Conservation (phyloP, 768 basidiomycete genomes). For the Sarcodon aspratus region DNA sequence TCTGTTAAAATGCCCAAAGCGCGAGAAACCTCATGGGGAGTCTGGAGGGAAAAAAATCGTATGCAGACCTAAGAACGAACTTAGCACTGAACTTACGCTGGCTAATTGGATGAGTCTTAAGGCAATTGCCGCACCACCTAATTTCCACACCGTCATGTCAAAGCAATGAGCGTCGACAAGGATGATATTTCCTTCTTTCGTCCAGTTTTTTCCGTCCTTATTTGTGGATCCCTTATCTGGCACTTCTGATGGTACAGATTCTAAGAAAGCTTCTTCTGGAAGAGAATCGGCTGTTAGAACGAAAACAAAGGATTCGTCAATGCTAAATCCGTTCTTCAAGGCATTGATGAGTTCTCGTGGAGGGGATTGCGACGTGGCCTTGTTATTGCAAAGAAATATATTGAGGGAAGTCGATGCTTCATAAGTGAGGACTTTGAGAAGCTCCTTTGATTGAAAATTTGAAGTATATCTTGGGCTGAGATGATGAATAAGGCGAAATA, state of each 20-base stretch:
- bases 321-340: conserved; percentile 35
- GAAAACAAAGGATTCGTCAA: conserved; percentile 29
- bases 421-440: conserved; percentile 74
- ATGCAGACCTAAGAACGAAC: not conserved
- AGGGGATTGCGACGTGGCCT: conserved; percentile 11
- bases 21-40: conserved; percentile 64
- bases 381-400: conserved; percentile 49
- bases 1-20: conserved; percentile 66
- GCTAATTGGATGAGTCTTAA: conserved; percentile 71
- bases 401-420: conserved; percentile 77
- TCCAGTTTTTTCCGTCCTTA: conserved; percentile 4
- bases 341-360: conserved; percentile 32
- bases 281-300: conserved; percentile 23
- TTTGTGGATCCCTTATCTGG: not conserved
- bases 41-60: conserved; percentile 26
- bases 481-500: conserved; percentile 68
- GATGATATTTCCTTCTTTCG: conserved; percentile 40
- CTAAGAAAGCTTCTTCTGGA: conserved; percentile 2
- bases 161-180: conserved; percentile 50
- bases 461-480: conserved; percentile 71
- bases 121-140: conserved; percentile 71
- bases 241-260: not conserved
- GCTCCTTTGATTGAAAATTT: conserved; percentile 60
- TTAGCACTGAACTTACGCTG: conserved; percentile 29
- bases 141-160: conserved; percentile 69